Evolutionary conservation across 495 filamentous ascomycete genomes (phyloP).

Genomic region (Bathelium albidoporum): DNA sequence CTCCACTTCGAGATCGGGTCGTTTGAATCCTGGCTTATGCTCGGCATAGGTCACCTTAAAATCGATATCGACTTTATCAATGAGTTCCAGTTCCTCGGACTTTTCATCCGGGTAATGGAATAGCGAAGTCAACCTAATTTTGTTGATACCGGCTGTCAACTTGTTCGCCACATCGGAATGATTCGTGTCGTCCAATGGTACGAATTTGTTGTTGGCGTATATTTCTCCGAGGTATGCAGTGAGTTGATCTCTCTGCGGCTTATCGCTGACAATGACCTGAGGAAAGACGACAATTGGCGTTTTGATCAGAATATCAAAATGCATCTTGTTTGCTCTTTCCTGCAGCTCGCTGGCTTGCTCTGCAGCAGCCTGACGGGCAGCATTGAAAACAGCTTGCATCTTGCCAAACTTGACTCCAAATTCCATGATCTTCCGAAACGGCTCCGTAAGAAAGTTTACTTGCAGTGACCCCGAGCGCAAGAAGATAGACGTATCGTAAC

Average conservation of each 20-base stretch:
- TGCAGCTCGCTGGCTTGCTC: slow-evolving; percentile 89
- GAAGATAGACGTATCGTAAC: slow-evolving; percentile 88
- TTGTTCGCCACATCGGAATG: slow-evolving; percentile 73
- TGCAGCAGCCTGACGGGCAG: slow-evolving; percentile 87
- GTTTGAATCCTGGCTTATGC: slow-evolving; percentile 62
- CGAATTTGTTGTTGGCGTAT: slow-evolving; percentile 88
- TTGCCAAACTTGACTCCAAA: slow-evolving; percentile 97
- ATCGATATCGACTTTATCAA: slow-evolving; percentile 88
- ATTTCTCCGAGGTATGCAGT: slow-evolving; percentile 95
- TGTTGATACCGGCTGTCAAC: slow-evolving; percentile 80
- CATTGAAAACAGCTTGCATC: slow-evolving; percentile 99
- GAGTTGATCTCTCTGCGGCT: slow-evolving; percentile 62
- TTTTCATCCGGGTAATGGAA: slow-evolving; percentile 68
- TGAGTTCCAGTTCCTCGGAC: slow-evolving; percentile 83
- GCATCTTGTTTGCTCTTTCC: slow-evolving; percentile 76
- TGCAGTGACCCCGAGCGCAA: slow-evolving; percentile 88
- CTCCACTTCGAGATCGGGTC: slow-evolving; percentile 86
- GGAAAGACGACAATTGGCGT: slow-evolving; percentile 96
- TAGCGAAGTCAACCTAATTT: slow-evolving; percentile 79
- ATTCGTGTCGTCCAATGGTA: slow-evolving; percentile 61
- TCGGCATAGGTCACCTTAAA: slow-evolving; percentile 87
- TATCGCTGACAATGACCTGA: slow-evolving; percentile 49
- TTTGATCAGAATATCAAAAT: slow-evolving; percentile 85
- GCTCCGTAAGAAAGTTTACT: slow-evolving; percentile 91
- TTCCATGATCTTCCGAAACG: slow-evolving; percentile 95